Evolutionary conservation across 176 grass and related monocot species (phyloP), one percentile per base, ranked within the genome.

Genomic region (Juncus inflexus): DNA sequence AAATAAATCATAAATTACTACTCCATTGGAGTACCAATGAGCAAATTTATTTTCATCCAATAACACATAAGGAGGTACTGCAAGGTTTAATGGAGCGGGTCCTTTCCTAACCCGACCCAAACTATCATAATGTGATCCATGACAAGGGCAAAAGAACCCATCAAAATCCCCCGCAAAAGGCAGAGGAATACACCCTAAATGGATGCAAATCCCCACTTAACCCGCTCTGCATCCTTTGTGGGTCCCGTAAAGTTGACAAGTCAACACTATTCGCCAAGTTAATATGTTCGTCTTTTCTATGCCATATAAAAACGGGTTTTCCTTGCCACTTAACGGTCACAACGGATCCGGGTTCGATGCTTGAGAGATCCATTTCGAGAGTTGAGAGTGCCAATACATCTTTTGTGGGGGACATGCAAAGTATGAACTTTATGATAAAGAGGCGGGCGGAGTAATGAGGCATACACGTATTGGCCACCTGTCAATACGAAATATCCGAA

Each of bases 401-500:
- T 74, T 86, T 95, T 55, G 68, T 80, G 5, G 90, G 82, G 19
- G 86, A 95, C 90, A 95, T 95, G 63, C 90, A 85, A 60, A 81
- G 50, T 42, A 89, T 75, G 0, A 95, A 95, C 74, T 95, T 95
- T 60, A 95, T 77, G 62, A 95, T 39, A 14, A 95, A 77, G 68
- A 95, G 72, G 42, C 90, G 90, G 50, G 40, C 85, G 85, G 41
- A 89, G 45, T 42, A 95, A 74, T 42, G 90, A 89, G 13, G 90
- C 90, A 42, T 95, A 95, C 51, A 86, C 64, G 73, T 89, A 95
- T 56, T 85, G 75, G 41, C 90, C 90, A 36, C 90, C 90, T 47
- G 81, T 95, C 54, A 95, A 76, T 53, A 95, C 90, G 40, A 95
- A 86, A 79, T 89, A 95, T 54, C 85, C 90, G 73, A 95, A 95